Base-by-base conservation (phyloP, 345 rosid genomes). In the Diplotaxis tenuifolia region DNA sequence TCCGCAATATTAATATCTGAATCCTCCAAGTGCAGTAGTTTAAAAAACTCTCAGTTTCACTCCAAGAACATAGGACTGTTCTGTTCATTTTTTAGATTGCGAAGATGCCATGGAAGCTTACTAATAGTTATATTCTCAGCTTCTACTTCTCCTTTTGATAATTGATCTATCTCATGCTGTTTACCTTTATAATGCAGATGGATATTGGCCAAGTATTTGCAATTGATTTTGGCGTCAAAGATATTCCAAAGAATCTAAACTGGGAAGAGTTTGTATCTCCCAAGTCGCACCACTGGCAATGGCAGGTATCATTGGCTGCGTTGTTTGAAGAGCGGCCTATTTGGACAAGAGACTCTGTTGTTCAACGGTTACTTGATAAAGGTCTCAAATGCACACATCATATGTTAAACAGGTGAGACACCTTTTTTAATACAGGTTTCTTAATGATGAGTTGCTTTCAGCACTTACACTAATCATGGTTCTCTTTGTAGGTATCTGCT, bases 261-360 rank as follows among this genome's bases (percentile, higher is more conserved):
- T 92, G 91, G 96, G 91, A 84, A 83, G 86, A 85, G 61, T 72
- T 57, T 73, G 62, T 88, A 69, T 27, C 76, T 65, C 82, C 54
- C 58, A 83, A 80, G 53, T 83, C 97, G 68, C 80, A 78, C 78
- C 84, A 86, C 75, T 89, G 96, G 96, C 77, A 80, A 59, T 85
- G 86, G 93, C 96, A 90, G 70, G 79, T 72, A 79, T 82, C 87
- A 56, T 86, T 95, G 50, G 81, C 94, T 80, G 85, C 88, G 60
- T 84, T 95, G 67, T 95, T 95, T 80, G 90, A 90, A 60, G 93
- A 92, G 79, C 85, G 83, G 32, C 94, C 99, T 68, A 83, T 95
- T 81, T 92, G 98, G 99, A 88, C 87, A 52, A 95, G 92, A 81
- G 86, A 76, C 21, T 84, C 98, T 20, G 68, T 92, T 58, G 83